Evolutionary conservation across 2,329 filamentous ascomycete genomes (phyloP).

Genomic region (Aspergillus sp.): DNA sequence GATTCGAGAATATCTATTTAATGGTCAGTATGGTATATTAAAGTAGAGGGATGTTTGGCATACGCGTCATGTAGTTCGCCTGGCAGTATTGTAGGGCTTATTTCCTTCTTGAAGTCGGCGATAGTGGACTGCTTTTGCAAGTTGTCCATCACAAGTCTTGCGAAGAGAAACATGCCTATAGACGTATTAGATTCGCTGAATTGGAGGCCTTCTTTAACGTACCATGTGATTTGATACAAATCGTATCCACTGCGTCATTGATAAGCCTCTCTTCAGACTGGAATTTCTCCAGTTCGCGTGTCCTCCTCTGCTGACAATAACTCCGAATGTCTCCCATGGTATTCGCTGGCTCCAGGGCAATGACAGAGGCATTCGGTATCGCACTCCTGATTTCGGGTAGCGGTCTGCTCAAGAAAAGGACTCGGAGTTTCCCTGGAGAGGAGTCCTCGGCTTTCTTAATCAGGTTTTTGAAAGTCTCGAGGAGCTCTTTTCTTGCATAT

Average conservation of each 20-base stretch:
- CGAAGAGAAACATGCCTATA: conserved; percentile 12
- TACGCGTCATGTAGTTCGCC: conserved; percentile 3
- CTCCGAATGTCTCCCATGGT: conserved; percentile 5
- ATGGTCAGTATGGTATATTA: neutral
- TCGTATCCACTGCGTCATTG: neutral
- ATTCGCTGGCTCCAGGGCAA: neutral
- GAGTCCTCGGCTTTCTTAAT: neutral
- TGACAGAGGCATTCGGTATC: neutral
- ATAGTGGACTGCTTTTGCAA: conserved; percentile 1
- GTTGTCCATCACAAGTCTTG: conserved; percentile 11
- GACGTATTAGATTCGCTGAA: neutral
- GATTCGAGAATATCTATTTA: conserved; percentile 7
- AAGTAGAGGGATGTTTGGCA: neutral
- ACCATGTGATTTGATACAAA: conserved; percentile 9
- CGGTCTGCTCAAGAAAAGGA: conserved; percentile 3
- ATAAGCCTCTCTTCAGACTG: neutral
- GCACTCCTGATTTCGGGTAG: conserved; percentile 3
- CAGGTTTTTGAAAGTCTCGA: conserved; percentile 3
- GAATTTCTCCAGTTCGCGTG: conserved; percentile 5
- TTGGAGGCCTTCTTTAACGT: neutral
- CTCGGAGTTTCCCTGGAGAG: conserved; percentile 1
- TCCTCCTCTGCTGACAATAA: conserved; percentile 5
- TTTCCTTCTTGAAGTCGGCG: neutral
- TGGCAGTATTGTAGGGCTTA: neutral
- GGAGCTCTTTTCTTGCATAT: neutral